Percentiles rank a stretch among this genome's conserved stretches.
Evolutionary conservation across 371 early-diverging fungal species (phyloP).

Genomic region (Funneliformis caledonium): DNA sequence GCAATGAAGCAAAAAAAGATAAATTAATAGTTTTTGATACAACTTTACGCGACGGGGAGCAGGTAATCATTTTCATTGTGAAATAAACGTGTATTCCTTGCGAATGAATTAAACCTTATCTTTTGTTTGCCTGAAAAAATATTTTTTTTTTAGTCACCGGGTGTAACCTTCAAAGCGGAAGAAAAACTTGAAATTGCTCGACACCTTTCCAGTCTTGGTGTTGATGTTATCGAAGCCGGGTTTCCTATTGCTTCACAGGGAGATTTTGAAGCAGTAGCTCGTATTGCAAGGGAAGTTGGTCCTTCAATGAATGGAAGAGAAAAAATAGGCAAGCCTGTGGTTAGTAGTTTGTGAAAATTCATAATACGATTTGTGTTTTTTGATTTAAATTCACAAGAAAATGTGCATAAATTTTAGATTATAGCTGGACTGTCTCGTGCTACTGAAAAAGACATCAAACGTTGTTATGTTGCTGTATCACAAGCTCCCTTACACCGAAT

Average conservation of each 20-base stretch:
- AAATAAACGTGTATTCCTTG: too few relatives aligned
- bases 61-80: slow-evolving; percentile 54
- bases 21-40: slow-evolving; percentile 94
- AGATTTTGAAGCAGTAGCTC: slow-evolving; percentile 94
- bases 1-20: slow-evolving; percentile 54
- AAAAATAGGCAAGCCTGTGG: slow-evolving; percentile 81
- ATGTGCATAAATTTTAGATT: slow-evolving; percentile 49
- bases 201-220: slow-evolving; percentile 88
- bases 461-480: slow-evolving; percentile 86
- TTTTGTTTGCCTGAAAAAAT: background rate
- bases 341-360: slow-evolving; percentile 47
- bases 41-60: slow-evolving; percentile 95
- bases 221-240: slow-evolving; percentile 94
- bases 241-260: slow-evolving; percentile 93
- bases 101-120: too few relatives aligned
- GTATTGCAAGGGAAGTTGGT: slow-evolving; percentile 92
- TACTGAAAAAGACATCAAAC: slow-evolving; percentile 82
- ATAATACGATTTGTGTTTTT: background rate
- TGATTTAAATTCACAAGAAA: background rate
- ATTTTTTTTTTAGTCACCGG: slow-evolving; percentile 75
- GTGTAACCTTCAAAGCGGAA: slow-evolving; percentile 87
- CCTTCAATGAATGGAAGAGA: slow-evolving; percentile 82
- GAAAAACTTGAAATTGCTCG: slow-evolving; percentile 95
- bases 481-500: slow-evolving; percentile 87
- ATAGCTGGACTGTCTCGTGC: slow-evolving; percentile 94